A percentile compares a stretch with the other conserved stretches of the same genome.
Evolutionary conservation across 2,329 filamentous ascomycete species (phyloP).

Genomic region (Aspergillus alliaceus): DNA sequence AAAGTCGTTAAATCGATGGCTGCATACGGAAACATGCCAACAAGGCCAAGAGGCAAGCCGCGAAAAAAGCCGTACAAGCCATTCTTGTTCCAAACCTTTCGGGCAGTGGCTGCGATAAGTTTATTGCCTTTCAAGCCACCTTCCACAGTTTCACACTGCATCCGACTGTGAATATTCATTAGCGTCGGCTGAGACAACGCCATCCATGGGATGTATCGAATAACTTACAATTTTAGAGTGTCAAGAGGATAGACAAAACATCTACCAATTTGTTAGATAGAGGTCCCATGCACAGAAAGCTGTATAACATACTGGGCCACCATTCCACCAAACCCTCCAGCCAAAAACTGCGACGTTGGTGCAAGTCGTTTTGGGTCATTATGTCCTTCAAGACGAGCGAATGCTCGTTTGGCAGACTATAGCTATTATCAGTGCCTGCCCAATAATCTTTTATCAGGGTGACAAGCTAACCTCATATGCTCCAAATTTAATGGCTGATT

Average conservation of each 20-base stretch:
- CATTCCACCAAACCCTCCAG: conserved; percentile 90
- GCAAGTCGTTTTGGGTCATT: conserved; percentile 76
- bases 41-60: conserved; percentile 85
- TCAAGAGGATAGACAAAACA: conserved; percentile 95
- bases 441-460: neutral
- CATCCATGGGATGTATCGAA: neutral
- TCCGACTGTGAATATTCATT: conserved; percentile 54
- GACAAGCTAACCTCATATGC: conserved; percentile 71
- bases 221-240: conserved; percentile 58
- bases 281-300: neutral
- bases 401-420: conserved; percentile 78
- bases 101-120: conserved; percentile 77
- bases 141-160: conserved; percentile 92
- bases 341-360: conserved; percentile 82
- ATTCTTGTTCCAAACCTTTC: conserved; percentile 80
- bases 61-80: conserved; percentile 80
- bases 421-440: conserved; percentile 16
- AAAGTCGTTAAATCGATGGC: conserved; percentile 96
- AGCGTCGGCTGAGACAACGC: conserved; percentile 1
- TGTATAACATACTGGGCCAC: conserved; percentile 71
- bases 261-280: conserved; percentile 44
- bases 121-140: conserved; percentile 81
- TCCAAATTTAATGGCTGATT: conserved; percentile 97
- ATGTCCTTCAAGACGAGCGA: conserved; percentile 86
- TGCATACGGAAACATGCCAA: conserved; percentile 97